Evolutionary conservation across 345 rosid genomes (phyloP), one percentile per base, ranked within the genome.

Genomic region (Trapa bicornis): DNA sequence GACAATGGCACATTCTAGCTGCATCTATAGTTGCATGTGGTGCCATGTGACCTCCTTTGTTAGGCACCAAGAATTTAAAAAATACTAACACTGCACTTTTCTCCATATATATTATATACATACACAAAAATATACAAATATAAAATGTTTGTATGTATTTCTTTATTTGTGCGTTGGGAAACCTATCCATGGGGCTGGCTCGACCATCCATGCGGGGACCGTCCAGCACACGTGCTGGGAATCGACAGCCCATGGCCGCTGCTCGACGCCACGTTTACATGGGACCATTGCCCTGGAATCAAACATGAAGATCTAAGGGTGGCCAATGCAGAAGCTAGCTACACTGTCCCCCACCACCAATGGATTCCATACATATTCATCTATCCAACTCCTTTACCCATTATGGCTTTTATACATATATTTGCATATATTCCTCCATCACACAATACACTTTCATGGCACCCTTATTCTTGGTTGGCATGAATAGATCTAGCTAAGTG

Each of bases 151-250:
- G 29, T 22, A 22, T 22, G 29, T 22, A 22, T 22, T 22, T 22
- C 29, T 22, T 22, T 22, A 22, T 22, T 22, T 22, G 29, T 22
- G 29, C 29, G 29, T 22, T 0, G 29, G 29, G 0, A 22, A 22
- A 22, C 29, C 29, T 22, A 22, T 22, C 29, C 29, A 22, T 22
- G 29, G 43, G 43, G 43, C 6, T 48, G 76, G 83, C 81, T 76
- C 76, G 77, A 69, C 79, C 84, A 75, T 77, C 78, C 62, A 77
- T 72, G 76, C 74, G 69, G 86, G 86, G 86, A 81, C 81, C 37
- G 42, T 64, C 66, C 65, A 6, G 29, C 60, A 74, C 75, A 64
- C 68, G 71, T 69, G 75, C 70, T 41, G 39, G 65, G 38, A 65
- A 64, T 37, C 36, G 36, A n/a, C 5, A 38, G 1, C 62, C 61